Evolutionary conservation across 208 protist species (phyloP).

Genomic region (Novymonas esmeraldas): DNA sequence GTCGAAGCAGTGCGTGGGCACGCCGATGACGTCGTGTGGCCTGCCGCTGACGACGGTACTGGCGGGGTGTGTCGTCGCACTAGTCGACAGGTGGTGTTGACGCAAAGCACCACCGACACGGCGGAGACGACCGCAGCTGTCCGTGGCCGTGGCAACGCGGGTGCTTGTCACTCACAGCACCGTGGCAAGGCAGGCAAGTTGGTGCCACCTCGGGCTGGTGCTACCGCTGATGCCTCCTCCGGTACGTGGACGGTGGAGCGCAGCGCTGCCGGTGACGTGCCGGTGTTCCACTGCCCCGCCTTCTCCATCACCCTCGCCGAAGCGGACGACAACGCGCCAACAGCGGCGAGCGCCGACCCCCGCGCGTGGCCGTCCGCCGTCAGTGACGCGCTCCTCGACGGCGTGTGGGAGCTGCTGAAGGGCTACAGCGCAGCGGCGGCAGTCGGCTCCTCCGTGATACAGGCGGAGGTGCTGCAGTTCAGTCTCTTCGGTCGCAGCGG

Average conservation of each 20-base stretch:
- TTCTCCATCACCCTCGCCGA: constrained; percentile 4
- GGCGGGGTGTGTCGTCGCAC: background rate
- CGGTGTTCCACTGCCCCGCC: constrained; percentile 9
- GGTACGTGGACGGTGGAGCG: constrained; percentile 13
- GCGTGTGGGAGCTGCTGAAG: constrained; percentile 27
- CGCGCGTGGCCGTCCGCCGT: background rate
- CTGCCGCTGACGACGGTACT: no score
- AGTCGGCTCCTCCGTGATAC: background rate
- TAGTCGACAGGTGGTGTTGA: background rate
- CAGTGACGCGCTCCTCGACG: constrained; percentile 30
- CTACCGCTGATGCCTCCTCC: background rate
- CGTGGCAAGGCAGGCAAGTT: background rate
- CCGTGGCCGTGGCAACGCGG: background rate
- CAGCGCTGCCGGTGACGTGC: background rate
- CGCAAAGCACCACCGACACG: background rate
- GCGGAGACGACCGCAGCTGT: no score
- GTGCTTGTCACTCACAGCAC: background rate
- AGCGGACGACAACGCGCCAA: background rate
- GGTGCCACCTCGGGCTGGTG: no score
- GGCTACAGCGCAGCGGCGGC: constrained; percentile 1
- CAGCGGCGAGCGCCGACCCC: background rate
- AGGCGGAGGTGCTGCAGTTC: background rate
- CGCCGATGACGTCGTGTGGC: constrained; percentile 22
- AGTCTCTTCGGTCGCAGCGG: background rate
- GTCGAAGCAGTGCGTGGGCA: constrained; percentile 7